Evolutionary conservation across 2,329 filamentous ascomycete genomes (phyloP).

Genomic region (Fusarium albidum): DNA sequence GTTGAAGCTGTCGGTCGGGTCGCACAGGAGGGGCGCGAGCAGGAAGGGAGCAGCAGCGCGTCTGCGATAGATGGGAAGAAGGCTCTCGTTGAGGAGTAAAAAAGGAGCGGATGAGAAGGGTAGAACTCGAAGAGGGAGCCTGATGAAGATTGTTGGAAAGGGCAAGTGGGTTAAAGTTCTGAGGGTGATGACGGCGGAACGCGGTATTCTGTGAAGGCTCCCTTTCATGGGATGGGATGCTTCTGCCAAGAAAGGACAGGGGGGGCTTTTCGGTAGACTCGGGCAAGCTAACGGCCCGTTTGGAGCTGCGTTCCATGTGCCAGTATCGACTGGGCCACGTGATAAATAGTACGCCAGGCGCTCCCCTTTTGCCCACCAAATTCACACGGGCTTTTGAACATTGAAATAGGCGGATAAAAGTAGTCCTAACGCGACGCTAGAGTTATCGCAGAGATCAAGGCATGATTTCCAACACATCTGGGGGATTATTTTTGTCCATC

Average conservation of each 20-base stretch:
- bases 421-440: too few relatives aligned
- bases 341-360: conserved; percentile 1
- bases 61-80: neutral
- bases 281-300: conserved; percentile 35
- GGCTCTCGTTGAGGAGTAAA: conserved; percentile 21
- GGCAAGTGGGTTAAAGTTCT: conserved; percentile 6
- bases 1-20: conserved; percentile 26
- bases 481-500: too few relatives aligned
- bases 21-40: neutral
- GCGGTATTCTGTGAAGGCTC: conserved; percentile 17
- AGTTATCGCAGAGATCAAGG: too few relatives aligned
- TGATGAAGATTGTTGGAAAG: conserved; percentile 18
- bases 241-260: conserved; percentile 35
- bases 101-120: conserved; percentile 42
- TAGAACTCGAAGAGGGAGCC: conserved; percentile 22
- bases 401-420: too few relatives aligned
- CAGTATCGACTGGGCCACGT: conserved; percentile 7
- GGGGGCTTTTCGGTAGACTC: conserved; percentile 36
- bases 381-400: conserved; percentile 30
- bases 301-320: conserved; percentile 23
- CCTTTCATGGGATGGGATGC: conserved; percentile 29
- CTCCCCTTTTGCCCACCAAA: neutral
- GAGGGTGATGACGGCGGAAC: conserved; percentile 31
- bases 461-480: too few relatives aligned
- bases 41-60: conserved; percentile 6